Evolutionary conservation across 441 rosid species (phyloP), one percentile per base, ranked within the genome.

Genomic region (Arabidopsis lyrata): DNA sequence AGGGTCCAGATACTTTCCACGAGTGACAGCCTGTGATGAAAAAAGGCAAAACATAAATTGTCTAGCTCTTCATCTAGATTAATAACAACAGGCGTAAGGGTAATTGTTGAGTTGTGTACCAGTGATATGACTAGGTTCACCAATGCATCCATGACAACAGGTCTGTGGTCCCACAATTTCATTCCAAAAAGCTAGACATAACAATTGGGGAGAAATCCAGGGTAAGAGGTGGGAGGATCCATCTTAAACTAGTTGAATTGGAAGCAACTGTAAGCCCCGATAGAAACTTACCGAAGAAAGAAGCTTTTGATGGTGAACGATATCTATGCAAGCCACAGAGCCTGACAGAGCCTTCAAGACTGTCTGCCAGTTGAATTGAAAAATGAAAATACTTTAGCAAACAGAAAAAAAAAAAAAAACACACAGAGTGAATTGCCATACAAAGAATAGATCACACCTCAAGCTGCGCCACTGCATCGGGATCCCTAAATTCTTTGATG

Each of bases 81-180:
- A 73, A 54, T 22, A 64, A 24, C 2, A 6, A 5, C 5, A 20
- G 34, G 24, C 45, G 4, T 22, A 29, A 6, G 31, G 61, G 8
- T 39, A 49, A 14, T 6, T 16, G 18, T 29, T 75, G 48, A 74
- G 61, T 14, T 41, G 41, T 13, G 38, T 87, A 93, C 97, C 87
- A 94, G 70, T 49, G 90, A 83, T 63, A 80, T 75, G 77, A 93
- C 68, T 14, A 93, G 82, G 64, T 84, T 90, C 39, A 82, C 77
- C 81, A 90, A 71, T 2, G 96, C 93, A 73, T 92, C 95, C 86
- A 86, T 83, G 57, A 87, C 89, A 81, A 80, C 84, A 63, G 91
- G 85, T 20, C 73, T 84, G 75, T 84, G 86, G 62, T 81, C 85
- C 97, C 99, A 92, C 86, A 92, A 53, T 78, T 78, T 86, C 93